A percentile compares a stretch with the other conserved stretches of the same genome.
These are phyloP conservation scores for Epichloe coenophiala DNA, from an alignment of 2,329 filamentous ascomycete species.

Conservation along the genomic window DNA sequence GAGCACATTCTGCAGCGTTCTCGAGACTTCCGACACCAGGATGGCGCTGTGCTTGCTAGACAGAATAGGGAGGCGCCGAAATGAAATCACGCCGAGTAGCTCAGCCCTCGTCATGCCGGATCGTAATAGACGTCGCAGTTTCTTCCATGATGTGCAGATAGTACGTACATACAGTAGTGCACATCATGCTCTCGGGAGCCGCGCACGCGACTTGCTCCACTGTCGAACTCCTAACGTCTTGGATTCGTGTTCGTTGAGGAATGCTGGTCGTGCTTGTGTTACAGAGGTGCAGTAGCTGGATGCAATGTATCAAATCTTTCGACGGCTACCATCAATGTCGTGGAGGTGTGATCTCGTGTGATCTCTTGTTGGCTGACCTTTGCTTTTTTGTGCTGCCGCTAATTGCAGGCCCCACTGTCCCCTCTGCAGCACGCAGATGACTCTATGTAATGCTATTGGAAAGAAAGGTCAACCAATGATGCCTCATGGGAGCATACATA, in stretches of 20 bases:
- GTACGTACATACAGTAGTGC: too few relatives aligned
- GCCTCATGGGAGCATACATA: not conserved
- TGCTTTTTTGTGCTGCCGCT: too few relatives aligned
- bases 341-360: too few relatives aligned
- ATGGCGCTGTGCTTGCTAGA: not conserved
- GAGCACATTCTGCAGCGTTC: not conserved
- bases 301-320: not conserved
- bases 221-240: not conserved
- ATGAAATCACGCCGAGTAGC: not conserved
- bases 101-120: not conserved
- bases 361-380: too few relatives aligned
- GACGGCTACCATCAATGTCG: not conserved
- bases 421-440: too few relatives aligned
- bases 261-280: not conserved
- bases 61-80: not conserved
- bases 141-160: too few relatives aligned
- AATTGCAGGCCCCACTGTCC: too few relatives aligned
- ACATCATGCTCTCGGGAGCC: too few relatives aligned
- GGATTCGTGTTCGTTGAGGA: not conserved
- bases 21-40: not conserved
- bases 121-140: not conserved
- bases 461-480: too few relatives aligned
- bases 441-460: too few relatives aligned
- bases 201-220: too few relatives aligned
- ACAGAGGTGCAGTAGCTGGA: not conserved